Evolutionary conservation across 2,329 filamentous ascomycete genomes (phyloP).

Genomic region (Septoria linicola): DNA sequence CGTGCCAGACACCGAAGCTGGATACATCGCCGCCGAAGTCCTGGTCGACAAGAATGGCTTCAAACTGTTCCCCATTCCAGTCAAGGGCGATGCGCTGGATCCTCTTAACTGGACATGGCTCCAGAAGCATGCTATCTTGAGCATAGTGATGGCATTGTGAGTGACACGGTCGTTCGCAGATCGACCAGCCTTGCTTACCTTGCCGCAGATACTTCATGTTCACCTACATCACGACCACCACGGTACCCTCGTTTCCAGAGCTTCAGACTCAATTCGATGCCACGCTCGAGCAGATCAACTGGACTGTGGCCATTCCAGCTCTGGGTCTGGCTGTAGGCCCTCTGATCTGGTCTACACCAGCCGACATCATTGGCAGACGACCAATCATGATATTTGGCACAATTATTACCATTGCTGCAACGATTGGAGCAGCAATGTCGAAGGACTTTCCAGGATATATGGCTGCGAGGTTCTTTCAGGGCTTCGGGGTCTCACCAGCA

Average conservation of each 20-base stretch:
- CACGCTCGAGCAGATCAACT: slow-evolving; percentile 23
- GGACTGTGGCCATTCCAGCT: slow-evolving; percentile 25
- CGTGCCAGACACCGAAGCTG: slow-evolving; percentile 14
- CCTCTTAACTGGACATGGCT: slow-evolving; percentile 22
- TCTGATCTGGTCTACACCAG: slow-evolving; percentile 22
- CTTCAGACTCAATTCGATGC: slow-evolving; percentile 21
- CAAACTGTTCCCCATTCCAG: slow-evolving; percentile 19
- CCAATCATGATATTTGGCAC: slow-evolving; percentile 24
- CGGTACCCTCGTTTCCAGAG: slow-evolving; percentile 22
- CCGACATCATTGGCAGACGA: slow-evolving; percentile 25
- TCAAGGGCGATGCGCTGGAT: slow-evolving; percentile 20
- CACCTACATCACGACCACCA: slow-evolving; percentile 26
- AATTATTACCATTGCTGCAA: slow-evolving; percentile 21
- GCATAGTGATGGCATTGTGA: slow-evolving; percentile 22
- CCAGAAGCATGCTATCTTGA: slow-evolving; percentile 21
- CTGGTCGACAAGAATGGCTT: slow-evolving; percentile 23
- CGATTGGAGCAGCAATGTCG: slow-evolving; percentile 21
- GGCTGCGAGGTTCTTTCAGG: slow-evolving; percentile 25
- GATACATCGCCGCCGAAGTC: slow-evolving; percentile 13
- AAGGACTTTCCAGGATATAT: slow-evolving; percentile 18
- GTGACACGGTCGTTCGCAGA: not conserved
- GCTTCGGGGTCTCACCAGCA: slow-evolving; percentile 22
- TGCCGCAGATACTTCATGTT: slow-evolving; percentile 24
- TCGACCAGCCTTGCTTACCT: not conserved
- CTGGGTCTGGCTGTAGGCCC: slow-evolving; percentile 20